Percentiles rank a stretch among this genome's conserved stretches.
These are phyloP conservation scores for Nigrograna mackinnonii DNA, from an alignment of 2,329 filamentous ascomycete genomes.

Conservation along the genomic window DNA sequence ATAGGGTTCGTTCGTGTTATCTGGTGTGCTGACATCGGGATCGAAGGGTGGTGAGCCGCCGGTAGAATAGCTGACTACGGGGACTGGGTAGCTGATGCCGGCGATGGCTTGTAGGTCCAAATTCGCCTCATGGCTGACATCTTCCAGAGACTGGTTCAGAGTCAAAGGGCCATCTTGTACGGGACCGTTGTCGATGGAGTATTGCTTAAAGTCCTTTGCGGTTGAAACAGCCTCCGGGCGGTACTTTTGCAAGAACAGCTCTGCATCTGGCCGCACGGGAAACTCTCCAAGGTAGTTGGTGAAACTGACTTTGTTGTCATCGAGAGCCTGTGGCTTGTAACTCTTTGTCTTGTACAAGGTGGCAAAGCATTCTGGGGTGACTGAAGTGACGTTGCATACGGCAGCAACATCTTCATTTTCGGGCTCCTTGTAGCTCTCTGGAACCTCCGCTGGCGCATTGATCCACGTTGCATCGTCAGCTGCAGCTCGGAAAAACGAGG, in stretches of 20 bases:
- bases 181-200: slow-evolving; percentile 60
- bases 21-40: slow-evolving; percentile 50
- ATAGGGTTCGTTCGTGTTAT: slow-evolving; percentile 70
- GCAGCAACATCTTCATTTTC: slow-evolving; percentile 35
- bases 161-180: slow-evolving; percentile 49
- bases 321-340: slow-evolving; percentile 51
- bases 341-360: slow-evolving; percentile 59
- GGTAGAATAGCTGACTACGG: slow-evolving; percentile 62
- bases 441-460: slow-evolving; percentile 22
- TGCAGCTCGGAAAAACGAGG: slow-evolving; percentile 53
- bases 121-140: slow-evolving; percentile 60
- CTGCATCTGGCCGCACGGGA: slow-evolving; percentile 59
- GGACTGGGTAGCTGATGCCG: slow-evolving; percentile 57
- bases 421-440: slow-evolving; percentile 28
- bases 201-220: slow-evolving; percentile 60
- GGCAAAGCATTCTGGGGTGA: slow-evolving; percentile 58
- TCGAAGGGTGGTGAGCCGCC: slow-evolving; percentile 60
- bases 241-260: slow-evolving; percentile 59
- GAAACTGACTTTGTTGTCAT: slow-evolving; percentile 52
- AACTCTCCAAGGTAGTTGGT: slow-evolving; percentile 55
- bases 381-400: slow-evolving; percentile 55
- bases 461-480: slow-evolving; percentile 27
- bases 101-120: slow-evolving; percentile 67
- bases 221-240: slow-evolving; percentile 53
- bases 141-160: slow-evolving; percentile 25